Percentiles rank a stretch among this genome's conserved stretches.
Evolutionary conservation across 176 grass and related monocot species (phyloP).

Genomic region (Saccharum officinarum): DNA sequence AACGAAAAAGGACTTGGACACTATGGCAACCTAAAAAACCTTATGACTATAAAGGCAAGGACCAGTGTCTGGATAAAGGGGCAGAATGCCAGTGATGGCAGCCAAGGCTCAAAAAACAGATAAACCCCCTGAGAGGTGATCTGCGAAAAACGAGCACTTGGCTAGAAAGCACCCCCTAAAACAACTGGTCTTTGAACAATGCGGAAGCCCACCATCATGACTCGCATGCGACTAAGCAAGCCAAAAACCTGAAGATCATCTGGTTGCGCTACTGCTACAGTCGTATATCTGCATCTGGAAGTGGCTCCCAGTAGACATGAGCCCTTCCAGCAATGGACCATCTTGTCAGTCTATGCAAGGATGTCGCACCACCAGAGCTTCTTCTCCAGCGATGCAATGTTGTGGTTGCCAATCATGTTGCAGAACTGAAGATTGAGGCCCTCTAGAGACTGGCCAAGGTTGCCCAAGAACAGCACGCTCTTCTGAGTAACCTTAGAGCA

Average conservation of each 20-base stretch:
- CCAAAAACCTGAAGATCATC: slow-evolving; percentile 57
- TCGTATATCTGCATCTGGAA: slow-evolving; percentile 45
- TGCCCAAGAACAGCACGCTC: slow-evolving; percentile 63
- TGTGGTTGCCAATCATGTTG: slow-evolving; percentile 62
- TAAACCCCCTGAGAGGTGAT: slow-evolving; percentile 24
- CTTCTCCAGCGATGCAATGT: slow-evolving; percentile 66
- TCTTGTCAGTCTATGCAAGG: slow-evolving; percentile 56
- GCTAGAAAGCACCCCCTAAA: slow-evolving; percentile 56
- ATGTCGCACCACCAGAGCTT: slow-evolving; percentile 94
- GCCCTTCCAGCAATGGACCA: slow-evolving; percentile 22
- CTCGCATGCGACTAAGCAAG: slow-evolving; percentile 30
- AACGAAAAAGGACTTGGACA: slow-evolving; percentile 37
- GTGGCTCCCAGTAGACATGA: slow-evolving; percentile 30
- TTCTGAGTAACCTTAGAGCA: slow-evolving; percentile 71
- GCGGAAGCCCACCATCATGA: slow-evolving; percentile 53
- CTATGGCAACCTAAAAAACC: slow-evolving; percentile 61
- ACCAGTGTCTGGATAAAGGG: slow-evolving; percentile 54
- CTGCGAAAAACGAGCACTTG: slow-evolving; percentile 71
- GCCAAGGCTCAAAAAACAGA: slow-evolving; percentile 81
- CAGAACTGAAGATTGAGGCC: slow-evolving; percentile 89
- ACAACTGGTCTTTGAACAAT: slow-evolving; percentile 54
- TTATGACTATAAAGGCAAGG: slow-evolving; percentile 49
- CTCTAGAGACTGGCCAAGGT: slow-evolving; percentile 67
- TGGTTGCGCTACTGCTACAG: slow-evolving; percentile 35
- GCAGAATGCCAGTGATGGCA: slow-evolving; percentile 46